A percentile compares a stretch with the other conserved stretches of the same genome.
phyloP scores from a whole-genome alignment of 441 rosid species.

The Gossypium aridum region DNA sequence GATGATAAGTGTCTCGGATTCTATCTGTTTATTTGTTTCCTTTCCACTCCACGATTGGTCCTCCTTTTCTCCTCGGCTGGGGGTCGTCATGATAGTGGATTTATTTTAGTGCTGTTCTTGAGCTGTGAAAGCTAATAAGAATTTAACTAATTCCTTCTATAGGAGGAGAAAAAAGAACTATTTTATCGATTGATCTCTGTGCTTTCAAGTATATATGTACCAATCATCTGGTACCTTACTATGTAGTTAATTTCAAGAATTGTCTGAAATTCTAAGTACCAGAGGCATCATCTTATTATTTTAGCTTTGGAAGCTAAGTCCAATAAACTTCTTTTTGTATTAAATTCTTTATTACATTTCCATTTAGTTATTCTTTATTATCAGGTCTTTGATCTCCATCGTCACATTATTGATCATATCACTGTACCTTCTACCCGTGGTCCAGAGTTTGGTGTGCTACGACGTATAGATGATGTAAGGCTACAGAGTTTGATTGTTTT shows the following conservation, averaged over 20 bases:
- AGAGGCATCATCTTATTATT: not conserved
- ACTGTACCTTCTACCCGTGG: conserved; percentile 82
- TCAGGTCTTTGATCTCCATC: conserved; percentile 90
- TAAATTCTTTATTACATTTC: not conserved
- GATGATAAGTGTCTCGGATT: not conserved
- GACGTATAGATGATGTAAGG: conserved; percentile 88
- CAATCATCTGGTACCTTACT: no score
- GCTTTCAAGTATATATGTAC: not conserved
- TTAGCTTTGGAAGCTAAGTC: not conserved
- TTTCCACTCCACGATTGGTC: not conserved
- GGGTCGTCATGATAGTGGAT: not conserved
- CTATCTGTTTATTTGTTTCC: conserved; percentile 5
- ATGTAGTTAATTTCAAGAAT: not conserved
- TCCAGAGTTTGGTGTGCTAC: conserved; percentile 74
- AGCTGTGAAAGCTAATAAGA: not conserved
- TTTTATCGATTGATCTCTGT: not conserved
- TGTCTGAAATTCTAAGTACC: conserved; percentile 6
- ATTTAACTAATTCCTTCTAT: not conserved
- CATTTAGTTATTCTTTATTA: not conserved
- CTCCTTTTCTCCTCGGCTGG: not conserved
- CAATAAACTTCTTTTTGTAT: no score
- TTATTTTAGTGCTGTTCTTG: not conserved
- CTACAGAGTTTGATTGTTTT: not conserved
- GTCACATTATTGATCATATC: conserved; percentile 96
- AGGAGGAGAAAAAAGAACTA: not conserved